A percentile compares a stretch with the other conserved stretches of the same genome.
These are phyloP conservation scores for Ustilago hordei DNA, from an alignment of 1,284 basidiomycete species.

Conservation along the genomic window DNA sequence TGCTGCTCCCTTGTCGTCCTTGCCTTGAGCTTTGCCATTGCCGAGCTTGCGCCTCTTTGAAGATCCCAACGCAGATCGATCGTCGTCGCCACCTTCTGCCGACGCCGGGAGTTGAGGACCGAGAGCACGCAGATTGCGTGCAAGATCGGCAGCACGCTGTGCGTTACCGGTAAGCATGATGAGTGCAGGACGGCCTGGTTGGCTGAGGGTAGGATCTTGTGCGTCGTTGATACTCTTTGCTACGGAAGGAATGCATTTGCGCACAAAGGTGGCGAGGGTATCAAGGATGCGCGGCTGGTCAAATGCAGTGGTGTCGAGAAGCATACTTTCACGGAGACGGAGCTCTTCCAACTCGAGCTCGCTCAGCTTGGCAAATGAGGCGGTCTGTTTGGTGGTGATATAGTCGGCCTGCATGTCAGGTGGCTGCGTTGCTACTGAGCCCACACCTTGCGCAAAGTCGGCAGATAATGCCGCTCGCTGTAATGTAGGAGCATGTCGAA, in stretches of 20 bases:
- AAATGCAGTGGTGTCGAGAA: slow-evolving; percentile 48
- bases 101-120: slow-evolving; percentile 29
- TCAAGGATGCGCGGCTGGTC: slow-evolving; percentile 32
- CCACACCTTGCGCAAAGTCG: slow-evolving; percentile 35
- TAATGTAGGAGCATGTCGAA: neutral
- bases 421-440: slow-evolving; percentile 52
- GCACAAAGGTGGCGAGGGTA: slow-evolving; percentile 44
- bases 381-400: slow-evolving; percentile 48
- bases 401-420: slow-evolving; percentile 64
- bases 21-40: slow-evolving; percentile 13
- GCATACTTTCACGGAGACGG: slow-evolving; percentile 44
- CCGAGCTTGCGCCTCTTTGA: slow-evolving; percentile 35
- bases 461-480: slow-evolving; percentile 54
- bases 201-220: slow-evolving; percentile 16
- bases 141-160: slow-evolving; percentile 61
- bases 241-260: slow-evolving; percentile 37
- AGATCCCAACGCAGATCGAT: slow-evolving; percentile 17
- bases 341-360: slow-evolving; percentile 62
- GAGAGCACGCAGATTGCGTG: slow-evolving; percentile 49
- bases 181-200: slow-evolving; percentile 45
- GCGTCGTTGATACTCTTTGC: slow-evolving; percentile 29
- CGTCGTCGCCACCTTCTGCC: slow-evolving; percentile 16
- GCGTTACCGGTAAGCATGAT: slow-evolving; percentile 64
- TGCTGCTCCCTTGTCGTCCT: slow-evolving; percentile 11
- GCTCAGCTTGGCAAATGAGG: slow-evolving; percentile 55